Evolutionary conservation across 2,329 filamentous ascomycete genomes (phyloP), one percentile per base, ranked within the genome.

Genomic region (Fusarium brachygibbosum): DNA sequence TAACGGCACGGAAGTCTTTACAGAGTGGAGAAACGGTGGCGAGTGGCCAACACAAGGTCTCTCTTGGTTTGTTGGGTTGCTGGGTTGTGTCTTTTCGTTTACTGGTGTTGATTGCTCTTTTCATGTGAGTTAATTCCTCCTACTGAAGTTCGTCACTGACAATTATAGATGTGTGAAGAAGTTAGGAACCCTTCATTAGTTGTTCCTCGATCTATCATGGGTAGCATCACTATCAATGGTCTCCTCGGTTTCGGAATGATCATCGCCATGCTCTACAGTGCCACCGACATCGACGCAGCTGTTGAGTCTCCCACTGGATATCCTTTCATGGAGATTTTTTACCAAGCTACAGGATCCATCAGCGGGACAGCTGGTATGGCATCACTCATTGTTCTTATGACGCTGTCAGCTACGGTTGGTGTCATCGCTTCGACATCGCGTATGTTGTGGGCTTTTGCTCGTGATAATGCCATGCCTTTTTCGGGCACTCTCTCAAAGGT

Each of bases 1-100:
- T 1, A 71, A 66, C 5, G 65, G 61, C 1, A 69, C 77, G 0
- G 70, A 75, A 0, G 76, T 80, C 2, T 80, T 79, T 23, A 60
- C 70, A 1, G 67, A 75, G 9, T 79, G 76, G 51, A 59, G 69
- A 10, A 74, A 74, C 16, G 58, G 58, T 16, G 71, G 71, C 9
- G 50, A 60, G 41, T 74, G 71, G 71, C 62, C 69, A 1, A 61
- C 61, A 0, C 67, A 74, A 8, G 69, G 71, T 12, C 61, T 74
- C 0, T 74, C 71, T 0, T 74, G 69, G 69, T 74, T 72, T 6
- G 71, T 74, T 6, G 71, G 71, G 7, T 28, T 74, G 10, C 10
- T 74, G 13, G 71, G 71, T 2, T 69, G 69, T 2, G 71, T 74
- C 5, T 74, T 74, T 3, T 72, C 69, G 1, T 74, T 74, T 42